Conservation (phyloP, 495 filamentous ascomycete genomes). For the Talaromyces wortmannii region DNA sequence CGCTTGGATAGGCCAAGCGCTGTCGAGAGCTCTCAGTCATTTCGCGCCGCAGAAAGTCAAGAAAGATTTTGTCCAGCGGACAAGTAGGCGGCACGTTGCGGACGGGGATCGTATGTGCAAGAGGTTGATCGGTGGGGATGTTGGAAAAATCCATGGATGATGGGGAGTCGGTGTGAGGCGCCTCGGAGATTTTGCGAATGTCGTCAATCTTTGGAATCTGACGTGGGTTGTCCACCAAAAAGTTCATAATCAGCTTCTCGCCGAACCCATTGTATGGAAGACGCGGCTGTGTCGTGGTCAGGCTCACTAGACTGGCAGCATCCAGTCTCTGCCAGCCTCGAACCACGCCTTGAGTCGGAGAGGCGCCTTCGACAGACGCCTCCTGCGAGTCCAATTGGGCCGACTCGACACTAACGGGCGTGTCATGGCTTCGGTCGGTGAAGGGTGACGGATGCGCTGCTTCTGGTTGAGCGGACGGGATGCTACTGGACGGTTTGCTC, state of each 20-base stretch:
- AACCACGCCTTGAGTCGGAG: not conserved
- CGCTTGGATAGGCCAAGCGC: slow-evolving; percentile 66
- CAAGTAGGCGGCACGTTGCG: slow-evolving; percentile 58
- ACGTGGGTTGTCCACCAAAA: slow-evolving; percentile 51
- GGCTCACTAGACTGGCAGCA: not conserved
- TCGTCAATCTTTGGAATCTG: slow-evolving; percentile 34
- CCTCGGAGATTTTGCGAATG: slow-evolving; percentile 22
- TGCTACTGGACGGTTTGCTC: not conserved
- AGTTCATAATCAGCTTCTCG: slow-evolving; percentile 59
- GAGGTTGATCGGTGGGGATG: slow-evolving; percentile 13
- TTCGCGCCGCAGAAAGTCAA: slow-evolving; percentile 69
- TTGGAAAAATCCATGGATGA: slow-evolving; percentile 10
- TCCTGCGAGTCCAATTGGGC: not conserved
- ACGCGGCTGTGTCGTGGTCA: not conserved
- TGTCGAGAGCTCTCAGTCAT: slow-evolving; percentile 52
- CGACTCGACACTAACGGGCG: not conserved
- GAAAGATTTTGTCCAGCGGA: slow-evolving; percentile 63
- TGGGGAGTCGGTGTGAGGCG: slow-evolving; percentile 18
- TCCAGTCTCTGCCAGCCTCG: not conserved
- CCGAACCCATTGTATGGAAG: not conserved
- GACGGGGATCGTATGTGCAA: slow-evolving; percentile 42
- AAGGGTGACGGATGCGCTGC: slow-evolving; percentile 1
- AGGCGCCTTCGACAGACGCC: not conserved
- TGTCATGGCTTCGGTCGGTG: slow-evolving; percentile 2
- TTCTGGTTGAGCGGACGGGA: not conserved